A percentile compares a stretch with the other conserved stretches of the same genome.
These are phyloP conservation scores for Salvia splendens DNA, from an alignment of 257 asterid genomes.

Conservation along the genomic window DNA sequence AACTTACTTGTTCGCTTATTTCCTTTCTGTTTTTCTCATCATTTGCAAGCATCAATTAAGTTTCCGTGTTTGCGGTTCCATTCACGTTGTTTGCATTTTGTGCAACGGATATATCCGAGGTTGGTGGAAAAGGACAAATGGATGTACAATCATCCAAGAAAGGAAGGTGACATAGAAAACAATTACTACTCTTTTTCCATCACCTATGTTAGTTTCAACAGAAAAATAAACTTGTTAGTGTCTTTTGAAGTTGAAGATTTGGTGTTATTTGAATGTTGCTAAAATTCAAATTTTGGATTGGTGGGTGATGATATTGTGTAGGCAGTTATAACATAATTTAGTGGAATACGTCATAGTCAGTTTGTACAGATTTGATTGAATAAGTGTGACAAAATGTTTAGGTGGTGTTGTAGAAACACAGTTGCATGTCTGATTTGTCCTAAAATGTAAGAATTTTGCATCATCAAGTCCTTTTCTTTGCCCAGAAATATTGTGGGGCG, in stretches of 20 bases:
- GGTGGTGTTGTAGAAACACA: not conserved
- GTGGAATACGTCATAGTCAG: not conserved
- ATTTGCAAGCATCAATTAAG: not conserved
- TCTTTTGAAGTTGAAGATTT: not conserved
- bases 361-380: not conserved
- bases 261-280: not conserved
- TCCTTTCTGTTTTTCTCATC: not conserved
- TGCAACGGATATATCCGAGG: conserved; percentile 66
- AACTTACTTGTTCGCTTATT: not conserved
- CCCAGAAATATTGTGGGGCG: conserved; percentile 22
- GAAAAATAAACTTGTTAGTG: not conserved
- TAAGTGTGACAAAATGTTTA: conserved; percentile 17
- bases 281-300: not conserved
- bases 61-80: not conserved
- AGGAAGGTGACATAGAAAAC: conserved; percentile 78
- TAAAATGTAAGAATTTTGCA: conserved; percentile 28
- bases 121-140: conserved; percentile 58
- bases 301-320: not conserved
- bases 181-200: conserved; percentile 36
- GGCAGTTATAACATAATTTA: not conserved
- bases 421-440: conserved; percentile 30
- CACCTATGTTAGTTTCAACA: not conserved
- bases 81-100: conserved; percentile 2
- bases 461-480: conserved; percentile 31
- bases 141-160: too few species aligned